Base-by-base conservation (phyloP, 768 basidiomycete species). In the Hydnum rufescens region DNA sequence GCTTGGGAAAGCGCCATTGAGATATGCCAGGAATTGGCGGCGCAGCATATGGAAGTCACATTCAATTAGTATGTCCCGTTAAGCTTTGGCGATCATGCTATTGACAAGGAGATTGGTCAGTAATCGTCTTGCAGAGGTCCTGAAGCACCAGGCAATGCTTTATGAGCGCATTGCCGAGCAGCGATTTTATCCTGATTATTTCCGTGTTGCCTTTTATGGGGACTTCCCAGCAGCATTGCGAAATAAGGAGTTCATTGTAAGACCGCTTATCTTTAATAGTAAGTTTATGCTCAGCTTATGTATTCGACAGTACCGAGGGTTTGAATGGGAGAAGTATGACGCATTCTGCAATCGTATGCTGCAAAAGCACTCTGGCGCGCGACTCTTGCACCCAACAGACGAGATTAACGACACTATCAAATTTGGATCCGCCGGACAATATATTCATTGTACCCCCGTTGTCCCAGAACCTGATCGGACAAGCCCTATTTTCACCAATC, bases 1-100 rank as follows among this genome's bases (percentile, higher is more conserved):
- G 92, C 93, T n/a, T 97, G 88, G 76, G 93, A 97, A 65, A 81
- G 75, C 51, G 93, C 89, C 2, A 78, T 95, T 53, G 83, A 87
- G 46, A 82, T 96, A 48, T 92, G 87, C 67, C 86, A 85, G 66
- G 93, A 96, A 59, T 68, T 97, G 25, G 82, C 82, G 13, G 76
- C 69, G 55, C 89, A 96, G 63, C 92, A 96, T 66, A 74, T 82
- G 16, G 79, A 81, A 62, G 74, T 87, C 51, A 88, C 90, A 4
- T 93, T 84, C 70, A 85, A 92, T 64, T 89, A 90, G 81, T 90
- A 68, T 43, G 82, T 60, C 32, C 4, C 28, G 31, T 28, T 18
- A n/a, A n/a, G n/a, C n/a, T n/a, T n/a, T 48, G 8, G 8, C 36
- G 19, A n/a, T n/a, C n/a, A n/a, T n/a, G n/a, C n/a, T n/a, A n/a